A percentile compares a stretch with the other conserved stretches of the same genome.
Evolutionary conservation across 1,284 basidiomycete species (phyloP).

Genomic region (Rhodofomes roseus): DNA sequence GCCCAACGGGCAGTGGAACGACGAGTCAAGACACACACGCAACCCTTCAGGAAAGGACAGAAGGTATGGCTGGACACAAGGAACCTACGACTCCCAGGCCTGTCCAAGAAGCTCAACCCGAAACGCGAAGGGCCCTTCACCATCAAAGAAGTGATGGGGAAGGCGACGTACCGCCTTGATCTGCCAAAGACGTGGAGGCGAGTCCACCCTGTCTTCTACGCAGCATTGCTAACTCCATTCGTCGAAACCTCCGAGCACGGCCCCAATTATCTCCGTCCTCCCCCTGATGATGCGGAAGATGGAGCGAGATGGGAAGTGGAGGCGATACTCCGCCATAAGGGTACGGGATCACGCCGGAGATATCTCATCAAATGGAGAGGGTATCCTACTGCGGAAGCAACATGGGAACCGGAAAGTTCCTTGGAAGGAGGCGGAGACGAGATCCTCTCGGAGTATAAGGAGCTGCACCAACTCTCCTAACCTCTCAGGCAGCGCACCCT

Average conservation of each 20-base stretch:
- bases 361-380: neutral
- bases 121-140: neutral
- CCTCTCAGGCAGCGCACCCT: no score
- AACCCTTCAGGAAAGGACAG: constrained; percentile 4
- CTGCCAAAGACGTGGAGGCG: constrained; percentile 8
- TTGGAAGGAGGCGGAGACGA: no score
- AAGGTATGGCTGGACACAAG: constrained; percentile 4
- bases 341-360: neutral
- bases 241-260: constrained; percentile 1
- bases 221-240: neutral
- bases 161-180: neutral
- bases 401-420: neutral
- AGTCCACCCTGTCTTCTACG: constrained; percentile 11
- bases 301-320: neutral
- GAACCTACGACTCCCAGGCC: constrained; percentile 2
- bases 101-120: neutral
- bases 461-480: no score
- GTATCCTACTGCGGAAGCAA: neutral
- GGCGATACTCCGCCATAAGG: neutral
- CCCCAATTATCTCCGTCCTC: neutral
- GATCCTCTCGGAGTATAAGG: no score
- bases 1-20: neutral
- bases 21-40: constrained; percentile 2
- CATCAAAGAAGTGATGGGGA: neutral
- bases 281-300: neutral